Percentiles rank a stretch among this genome's conserved stretches.
phyloP scores from a whole-genome alignment of 768 basidiomycete genomes.

The Leucocoprinus sp. region DNA sequence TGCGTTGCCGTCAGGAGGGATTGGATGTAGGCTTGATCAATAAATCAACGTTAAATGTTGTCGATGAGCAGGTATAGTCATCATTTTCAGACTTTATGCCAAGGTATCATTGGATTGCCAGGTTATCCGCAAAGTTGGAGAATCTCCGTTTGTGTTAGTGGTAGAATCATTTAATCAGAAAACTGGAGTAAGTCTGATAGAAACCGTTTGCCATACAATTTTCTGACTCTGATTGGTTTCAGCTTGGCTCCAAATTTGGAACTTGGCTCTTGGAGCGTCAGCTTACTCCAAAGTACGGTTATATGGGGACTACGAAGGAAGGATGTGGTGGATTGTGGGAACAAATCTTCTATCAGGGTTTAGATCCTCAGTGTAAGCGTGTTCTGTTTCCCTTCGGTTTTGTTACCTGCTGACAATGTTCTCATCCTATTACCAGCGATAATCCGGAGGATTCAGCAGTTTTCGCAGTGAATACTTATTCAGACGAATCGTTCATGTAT shows the following conservation, averaged over 20 bases:
- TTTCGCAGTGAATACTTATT: conserved; percentile 25
- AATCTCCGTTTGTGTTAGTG: conserved; percentile 71
- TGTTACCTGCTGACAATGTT: conserved; percentile 12
- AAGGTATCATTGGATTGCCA: conserved; percentile 15
- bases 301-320: conserved; percentile 76
- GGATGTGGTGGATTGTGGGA: conserved; percentile 66
- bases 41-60: conserved; percentile 74
- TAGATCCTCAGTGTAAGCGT: conserved; percentile 67
- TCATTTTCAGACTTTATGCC: not conserved
- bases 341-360: conserved; percentile 74
- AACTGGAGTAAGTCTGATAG: conserved; percentile 51
- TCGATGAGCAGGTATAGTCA: conserved; percentile 61
- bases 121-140: conserved; percentile 63
- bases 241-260: conserved; percentile 77
- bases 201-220: not conserved
- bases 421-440: conserved; percentile 32
- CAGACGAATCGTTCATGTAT: not conserved
- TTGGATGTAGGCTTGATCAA: conserved; percentile 81
- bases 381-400: conserved; percentile 7
- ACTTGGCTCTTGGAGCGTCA: conserved; percentile 81
- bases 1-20: conserved; percentile 62
- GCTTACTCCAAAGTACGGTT: conserved; percentile 72
- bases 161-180: conserved; percentile 85
- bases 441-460: conserved; percentile 39
- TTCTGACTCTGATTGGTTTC: conserved; percentile 3